Evolutionary conservation across 1,139 yeast species (phyloP).

Genomic region (Blastobotrys illinoisensis): DNA sequence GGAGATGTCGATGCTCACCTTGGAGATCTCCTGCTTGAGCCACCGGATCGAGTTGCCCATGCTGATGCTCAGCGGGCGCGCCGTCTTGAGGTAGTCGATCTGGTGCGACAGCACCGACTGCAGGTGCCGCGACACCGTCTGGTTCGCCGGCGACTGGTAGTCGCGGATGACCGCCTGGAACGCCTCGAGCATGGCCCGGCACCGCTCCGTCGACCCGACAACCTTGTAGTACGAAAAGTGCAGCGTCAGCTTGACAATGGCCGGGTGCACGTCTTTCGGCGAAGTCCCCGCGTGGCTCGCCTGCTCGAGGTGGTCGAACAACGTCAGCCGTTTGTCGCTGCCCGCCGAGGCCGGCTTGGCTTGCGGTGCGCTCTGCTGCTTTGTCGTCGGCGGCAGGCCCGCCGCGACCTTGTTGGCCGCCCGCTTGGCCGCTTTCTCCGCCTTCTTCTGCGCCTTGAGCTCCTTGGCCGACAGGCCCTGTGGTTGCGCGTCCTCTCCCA

Average conservation of each 20-base stretch:
- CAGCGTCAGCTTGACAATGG: constrained; percentile 70
- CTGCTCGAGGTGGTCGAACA: constrained; percentile 86
- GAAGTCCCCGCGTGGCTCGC: constrained; percentile 28
- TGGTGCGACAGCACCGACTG: constrained; percentile 90
- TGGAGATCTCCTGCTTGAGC: constrained; percentile 90
- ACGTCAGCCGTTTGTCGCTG: constrained; percentile 31
- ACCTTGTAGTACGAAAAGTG: constrained; percentile 78
- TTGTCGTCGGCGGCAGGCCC: constrained; percentile 8
- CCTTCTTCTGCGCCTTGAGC: constrained; percentile 78
- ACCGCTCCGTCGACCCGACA: constrained; percentile 86
- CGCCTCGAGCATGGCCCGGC: constrained; percentile 77
- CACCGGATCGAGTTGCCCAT: constrained; percentile 99
- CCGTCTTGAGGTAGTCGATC: constrained; percentile 84
- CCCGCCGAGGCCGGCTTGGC: neutral
- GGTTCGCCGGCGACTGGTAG: constrained; percentile 79
- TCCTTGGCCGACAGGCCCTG: constrained; percentile 64
- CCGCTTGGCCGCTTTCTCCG: constrained; percentile 85
- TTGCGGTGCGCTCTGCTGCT: neutral
- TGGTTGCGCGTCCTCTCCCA: constrained; percentile 5
- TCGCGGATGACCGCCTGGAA: constrained; percentile 76
- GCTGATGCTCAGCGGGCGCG: constrained; percentile 85
- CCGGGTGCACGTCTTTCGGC: constrained; percentile 75
- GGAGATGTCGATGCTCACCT: constrained; percentile 56
- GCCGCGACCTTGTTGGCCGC: constrained; percentile 48
- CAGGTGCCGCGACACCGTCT: constrained; percentile 80